phyloP scores from a whole-genome alignment of 345 rosid genomes.

The Syzygium aromaticum region DNA sequence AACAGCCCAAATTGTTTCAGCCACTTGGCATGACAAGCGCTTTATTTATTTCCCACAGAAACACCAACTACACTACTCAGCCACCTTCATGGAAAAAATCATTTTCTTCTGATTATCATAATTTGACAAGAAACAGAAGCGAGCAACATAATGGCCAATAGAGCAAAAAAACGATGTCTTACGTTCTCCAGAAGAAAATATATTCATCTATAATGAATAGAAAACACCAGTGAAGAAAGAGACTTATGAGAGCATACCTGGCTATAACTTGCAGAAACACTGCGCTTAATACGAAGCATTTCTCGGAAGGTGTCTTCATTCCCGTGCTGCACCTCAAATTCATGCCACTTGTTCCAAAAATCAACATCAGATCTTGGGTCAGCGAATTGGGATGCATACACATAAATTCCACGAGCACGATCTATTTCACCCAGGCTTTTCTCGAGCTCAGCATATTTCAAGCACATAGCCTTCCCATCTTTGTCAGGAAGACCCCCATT shows the following conservation, averaged over 20 bases:
- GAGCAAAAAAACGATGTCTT: not conserved
- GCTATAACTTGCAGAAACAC: constrained; percentile 87
- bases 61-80: not conserved
- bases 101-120: not conserved
- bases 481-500: constrained; percentile 93
- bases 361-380: constrained; percentile 87
- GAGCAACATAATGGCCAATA: not conserved
- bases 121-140: not conserved
- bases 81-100: not conserved
- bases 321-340: constrained; percentile 90
- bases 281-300: constrained; percentile 85
- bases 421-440: constrained; percentile 94
- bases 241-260: constrained; percentile 38
- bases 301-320: constrained; percentile 96
- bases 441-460: constrained; percentile 87
- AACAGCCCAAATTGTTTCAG: not conserved
- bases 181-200: not conserved
- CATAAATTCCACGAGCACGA: constrained; percentile 69
- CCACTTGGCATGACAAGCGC: not conserved
- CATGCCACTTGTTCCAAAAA: constrained; percentile 93
- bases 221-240: not conserved
- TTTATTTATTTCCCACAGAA: not conserved
- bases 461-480: constrained; percentile 89
- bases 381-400: constrained; percentile 83
- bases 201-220: not conserved